A percentile compares a stretch with the other conserved stretches of the same genome.
Evolutionary conservation across 1,139 yeast genomes (phyloP).

Genomic region (Wickerhamomyces sp.): DNA sequence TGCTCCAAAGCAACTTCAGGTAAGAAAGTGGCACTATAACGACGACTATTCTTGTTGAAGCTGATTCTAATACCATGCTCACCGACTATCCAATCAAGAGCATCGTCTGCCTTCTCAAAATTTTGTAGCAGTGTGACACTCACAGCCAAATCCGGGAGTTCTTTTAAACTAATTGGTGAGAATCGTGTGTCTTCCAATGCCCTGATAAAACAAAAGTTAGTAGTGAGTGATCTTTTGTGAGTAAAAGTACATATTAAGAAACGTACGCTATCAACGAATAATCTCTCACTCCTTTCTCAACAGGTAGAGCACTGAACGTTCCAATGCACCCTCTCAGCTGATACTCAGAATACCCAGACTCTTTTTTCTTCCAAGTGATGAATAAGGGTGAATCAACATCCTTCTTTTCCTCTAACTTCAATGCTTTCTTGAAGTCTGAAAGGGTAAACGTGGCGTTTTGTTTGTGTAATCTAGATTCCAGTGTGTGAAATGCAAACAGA

Average conservation of each 20-base stretch:
- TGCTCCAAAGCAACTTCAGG: conserved; percentile 93
- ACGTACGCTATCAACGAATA: conserved; percentile 58
- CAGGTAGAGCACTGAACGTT: conserved; percentile 49
- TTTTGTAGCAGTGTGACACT: conserved; percentile 62
- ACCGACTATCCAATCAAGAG: conserved; percentile 78
- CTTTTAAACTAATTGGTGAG: conserved; percentile 51
- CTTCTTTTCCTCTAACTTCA: not conserved
- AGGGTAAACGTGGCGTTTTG: not conserved
- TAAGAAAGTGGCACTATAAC: conserved; percentile 70
- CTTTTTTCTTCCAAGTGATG: conserved; percentile 74
- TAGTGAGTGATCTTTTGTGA: not conserved
- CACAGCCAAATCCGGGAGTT: conserved; percentile 41
- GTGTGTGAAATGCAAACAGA: conserved; percentile 7
- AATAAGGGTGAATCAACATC: conserved; percentile 54
- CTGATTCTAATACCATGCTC: conserved; percentile 69
- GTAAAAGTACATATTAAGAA: no score
- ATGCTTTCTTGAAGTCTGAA: not conserved
- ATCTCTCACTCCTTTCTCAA: conserved; percentile 53
- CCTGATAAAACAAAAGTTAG: no score
- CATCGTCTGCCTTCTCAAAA: conserved; percentile 46
- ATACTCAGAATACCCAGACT: conserved; percentile 17
- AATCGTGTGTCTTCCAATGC: conserved; percentile 79
- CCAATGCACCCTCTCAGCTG: conserved; percentile 90
- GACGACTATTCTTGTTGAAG: conserved; percentile 33
- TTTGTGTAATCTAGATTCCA: conserved; percentile 2